Base-by-base conservation (phyloP, 371 early-diverging fungal species). In the Mucor plumbeus region DNA sequence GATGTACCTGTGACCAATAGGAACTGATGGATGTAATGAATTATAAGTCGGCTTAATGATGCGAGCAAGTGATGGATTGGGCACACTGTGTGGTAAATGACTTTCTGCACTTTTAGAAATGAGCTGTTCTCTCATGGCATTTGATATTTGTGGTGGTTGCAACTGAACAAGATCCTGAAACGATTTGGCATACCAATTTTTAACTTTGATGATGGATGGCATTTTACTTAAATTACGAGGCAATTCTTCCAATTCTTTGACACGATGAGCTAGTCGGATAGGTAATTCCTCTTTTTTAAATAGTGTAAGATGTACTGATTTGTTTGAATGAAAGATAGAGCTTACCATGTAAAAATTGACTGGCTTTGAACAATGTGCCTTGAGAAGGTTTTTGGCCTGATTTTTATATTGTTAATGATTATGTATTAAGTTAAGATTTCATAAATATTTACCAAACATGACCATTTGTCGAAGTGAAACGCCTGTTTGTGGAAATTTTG, bases 171-270 rank as follows among this genome's bases (percentile, higher is more conserved):
- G 78, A 14, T 95, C 95, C 82, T 88, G 68, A 59, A 79, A 98
- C 19, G 94, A 93, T 64, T 96, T 94, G 35, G 95, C 91, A 76
- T 98, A 98, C 98, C 96, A 96, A 67, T 95, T 84, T 78, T 96
- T 95, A 21, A 98, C 99, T 47, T 88, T 87, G 56, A 87, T 67
- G 58, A 98, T 93, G 35, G 93, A 92, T 15, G 93, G 93, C 97
- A 97, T 97, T 38, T 91, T 84, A 62, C 88, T 89, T n/a, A 98
- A 83, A 60, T 86, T 85, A 61, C 93, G 85, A 0, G 98, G 98
- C 36, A 98, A 79, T 67, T 91, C 89, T 55, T 97, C 97, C 44
- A 98, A 85, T 79, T 98, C 99, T 43, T 96, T 95, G 33, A 97
- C 97, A 26, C 99, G 87, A 71, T 95, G 96, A 0, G 99, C 97